Conservation (phyloP, 148 eudicot genomes). For the Camellia granthamiana region DNA sequence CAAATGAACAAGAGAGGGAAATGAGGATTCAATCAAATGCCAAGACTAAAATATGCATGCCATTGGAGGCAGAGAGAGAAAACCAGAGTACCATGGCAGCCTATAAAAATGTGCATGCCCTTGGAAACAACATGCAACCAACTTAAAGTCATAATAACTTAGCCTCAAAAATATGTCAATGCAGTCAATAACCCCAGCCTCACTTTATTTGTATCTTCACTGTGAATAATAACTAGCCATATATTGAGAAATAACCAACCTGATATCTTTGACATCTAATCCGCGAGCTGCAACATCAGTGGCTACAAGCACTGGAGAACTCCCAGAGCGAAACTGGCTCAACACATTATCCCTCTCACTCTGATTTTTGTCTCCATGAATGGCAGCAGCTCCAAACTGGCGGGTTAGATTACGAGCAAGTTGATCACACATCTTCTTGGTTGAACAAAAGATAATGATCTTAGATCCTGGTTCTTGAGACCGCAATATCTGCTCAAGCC, state of each 20-base stretch:
- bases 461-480: slow-evolving; percentile 95
- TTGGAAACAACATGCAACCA: background rate
- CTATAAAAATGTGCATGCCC: background rate
- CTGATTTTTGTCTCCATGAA: slow-evolving; percentile 93
- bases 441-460: slow-evolving; percentile 90
- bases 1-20: too few relatives aligned
- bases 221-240: background rate
- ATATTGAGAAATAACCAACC: slow-evolving; percentile 36
- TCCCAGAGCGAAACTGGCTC: slow-evolving; percentile 73
- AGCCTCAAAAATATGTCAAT: background rate
- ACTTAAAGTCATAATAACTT: background rate
- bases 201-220: background rate
- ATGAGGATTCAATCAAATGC: too few relatives aligned
- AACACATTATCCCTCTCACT: slow-evolving; percentile 78
- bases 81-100: too few relatives aligned
- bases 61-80: too few relatives aligned
- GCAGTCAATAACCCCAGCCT: background rate
- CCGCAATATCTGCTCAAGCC: slow-evolving; percentile 78
- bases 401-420: slow-evolving; percentile 73
- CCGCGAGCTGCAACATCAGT: slow-evolving; percentile 99
- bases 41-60: background rate
- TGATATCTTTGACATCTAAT: slow-evolving; percentile 83
- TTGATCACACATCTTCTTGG: slow-evolving; percentile 93
- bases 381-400: slow-evolving; percentile 84
- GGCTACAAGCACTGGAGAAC: slow-evolving; percentile 88